Evolutionary conservation across 2,329 filamentous ascomycete species (phyloP), one percentile per base, ranked within the genome.

Genomic region (Cryphonectria nitschkei): DNA sequence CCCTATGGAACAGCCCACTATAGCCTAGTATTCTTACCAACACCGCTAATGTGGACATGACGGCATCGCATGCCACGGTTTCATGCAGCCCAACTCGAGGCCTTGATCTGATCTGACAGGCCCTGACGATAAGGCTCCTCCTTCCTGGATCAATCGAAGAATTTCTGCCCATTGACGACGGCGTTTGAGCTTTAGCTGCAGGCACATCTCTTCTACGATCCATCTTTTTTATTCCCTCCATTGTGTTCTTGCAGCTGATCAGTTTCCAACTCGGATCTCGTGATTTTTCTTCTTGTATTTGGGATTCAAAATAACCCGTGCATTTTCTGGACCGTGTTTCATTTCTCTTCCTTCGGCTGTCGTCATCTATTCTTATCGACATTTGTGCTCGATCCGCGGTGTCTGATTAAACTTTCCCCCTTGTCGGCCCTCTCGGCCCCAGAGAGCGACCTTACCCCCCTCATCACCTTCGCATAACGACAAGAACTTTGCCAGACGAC

Each of bases 321-420:
- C 54, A 58, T 58, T 43, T 26, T 32, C 41, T 41, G 34, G 56
- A n/a, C 39, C 13, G 43, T 52, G 41, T 65, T 46, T 64, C 63
- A 65, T 65, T 65, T 52, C 63, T 65, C 63, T 52, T 65, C 41
- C 41, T 65, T 65, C 63, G 63, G n/a, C 39, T 65, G 63, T 32
- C 29, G 63, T n/a, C 41, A 22, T 37, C 63, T 46, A 32, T 65
- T 65, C 63, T 50, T 50, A 50, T 65, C 63, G 43, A 65, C 41
- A 50, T 65, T 64, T 65, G 63, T 26, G 11, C 37, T 50, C 39
- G 14, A 29, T 39, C 26, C 63, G 50, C n/a, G 2, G 39, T n/a
- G 41, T 32, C 61, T 41, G 37, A 43, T 29, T 29, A 64, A 32
- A 37, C 58, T 39, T 61, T 13, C 22, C 58, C 58, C 34, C 58